Percentiles rank a stretch among this genome's conserved stretches.
phyloP scores from a whole-genome alignment of 2,329 filamentous ascomycete species.

The Colletotrichum phormii region DNA sequence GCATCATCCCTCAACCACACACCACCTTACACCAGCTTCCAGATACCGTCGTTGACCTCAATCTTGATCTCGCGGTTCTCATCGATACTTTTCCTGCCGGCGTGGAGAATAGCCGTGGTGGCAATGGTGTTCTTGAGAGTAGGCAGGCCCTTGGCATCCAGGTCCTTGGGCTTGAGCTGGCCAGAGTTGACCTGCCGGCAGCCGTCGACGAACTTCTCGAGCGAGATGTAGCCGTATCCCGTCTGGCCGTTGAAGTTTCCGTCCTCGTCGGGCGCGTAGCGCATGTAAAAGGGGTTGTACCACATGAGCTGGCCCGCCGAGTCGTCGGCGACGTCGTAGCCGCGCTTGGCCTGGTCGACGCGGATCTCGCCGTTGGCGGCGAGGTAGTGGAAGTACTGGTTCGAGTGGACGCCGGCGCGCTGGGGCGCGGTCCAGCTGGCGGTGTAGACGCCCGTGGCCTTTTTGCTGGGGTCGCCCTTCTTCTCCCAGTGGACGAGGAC shows the following conservation, averaged over 20 bases:
- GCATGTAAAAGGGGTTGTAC: slow-evolving; percentile 97
- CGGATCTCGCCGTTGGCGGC: slow-evolving; percentile 85
- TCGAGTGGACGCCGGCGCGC: slow-evolving; percentile 93
- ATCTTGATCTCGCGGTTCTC: slow-evolving; percentile 85
- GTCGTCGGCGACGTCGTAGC: slow-evolving; percentile 95
- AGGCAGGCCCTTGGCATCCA: slow-evolving; percentile 84
- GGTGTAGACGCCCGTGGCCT: slow-evolving; percentile 90
- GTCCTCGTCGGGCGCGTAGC: slow-evolving; percentile 92
- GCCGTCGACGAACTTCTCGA: slow-evolving; percentile 96
- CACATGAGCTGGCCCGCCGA: slow-evolving; percentile 76
- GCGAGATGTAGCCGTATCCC: slow-evolving; percentile 92
- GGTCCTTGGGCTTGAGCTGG: slow-evolving; percentile 75
- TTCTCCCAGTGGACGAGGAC: slow-evolving; percentile 90
- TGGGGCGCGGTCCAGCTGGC: slow-evolving; percentile 95
- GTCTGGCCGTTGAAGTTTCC: slow-evolving; percentile 93
- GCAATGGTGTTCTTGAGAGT: slow-evolving; percentile 91
- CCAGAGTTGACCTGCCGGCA: slow-evolving; percentile 83
- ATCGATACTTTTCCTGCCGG: slow-evolving; percentile 85
- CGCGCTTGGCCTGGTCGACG: slow-evolving; percentile 92
- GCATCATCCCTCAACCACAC: neutral
- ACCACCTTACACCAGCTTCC: slow-evolving; percentile 69
- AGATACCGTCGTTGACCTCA: slow-evolving; percentile 70
- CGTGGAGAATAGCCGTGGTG: slow-evolving; percentile 91
- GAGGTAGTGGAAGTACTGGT: slow-evolving; percentile 98
- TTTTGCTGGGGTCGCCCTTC: slow-evolving; percentile 73